These are phyloP conservation scores for Ustulina deusta DNA, from an alignment of 2,329 filamentous ascomycete species.

Conservation along the genomic window DNA sequence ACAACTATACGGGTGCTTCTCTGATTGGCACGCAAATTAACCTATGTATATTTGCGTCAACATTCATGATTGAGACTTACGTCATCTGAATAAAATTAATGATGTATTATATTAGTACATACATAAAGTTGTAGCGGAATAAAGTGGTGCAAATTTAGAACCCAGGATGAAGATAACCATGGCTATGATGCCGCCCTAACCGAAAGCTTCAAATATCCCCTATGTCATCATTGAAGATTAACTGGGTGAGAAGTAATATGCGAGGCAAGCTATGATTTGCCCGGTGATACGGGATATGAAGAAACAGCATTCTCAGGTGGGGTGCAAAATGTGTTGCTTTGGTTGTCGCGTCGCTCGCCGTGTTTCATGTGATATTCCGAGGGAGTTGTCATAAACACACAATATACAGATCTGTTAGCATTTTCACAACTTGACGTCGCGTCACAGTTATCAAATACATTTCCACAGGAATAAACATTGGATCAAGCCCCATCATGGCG, in stretches of 20 bases:
- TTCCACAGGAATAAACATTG: too few species aligned
- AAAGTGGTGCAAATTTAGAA: constrained; percentile 28
- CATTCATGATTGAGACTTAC: not conserved
- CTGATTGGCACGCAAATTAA: constrained; percentile 28
- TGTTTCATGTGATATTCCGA: not conserved
- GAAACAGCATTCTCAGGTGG: not conserved
- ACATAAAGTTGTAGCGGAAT: not conserved
- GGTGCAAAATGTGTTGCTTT: not conserved
- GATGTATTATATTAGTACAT: too few species aligned
- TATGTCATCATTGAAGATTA: not conserved
- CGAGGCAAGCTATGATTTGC: not conserved
- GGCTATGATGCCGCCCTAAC: constrained; percentile 22
- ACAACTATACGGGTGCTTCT: not conserved
- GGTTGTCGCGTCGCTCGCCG: not conserved
- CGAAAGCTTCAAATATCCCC: constrained; percentile 7
- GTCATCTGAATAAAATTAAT: not conserved
- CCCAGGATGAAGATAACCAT: not conserved
- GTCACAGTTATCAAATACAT: not conserved
- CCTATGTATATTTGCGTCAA: constrained; percentile 4
- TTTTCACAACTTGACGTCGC: not conserved
- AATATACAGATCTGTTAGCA: not conserved
- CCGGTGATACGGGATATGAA: not conserved
- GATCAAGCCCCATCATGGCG: not conserved
- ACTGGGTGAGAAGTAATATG: not conserved
- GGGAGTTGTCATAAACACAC: not conserved